Percentiles rank a stretch among this genome's conserved stretches.
Evolutionary conservation across 192 early-diverging fungal species (phyloP).

Genomic region (Chytriomyces sp.): DNA sequence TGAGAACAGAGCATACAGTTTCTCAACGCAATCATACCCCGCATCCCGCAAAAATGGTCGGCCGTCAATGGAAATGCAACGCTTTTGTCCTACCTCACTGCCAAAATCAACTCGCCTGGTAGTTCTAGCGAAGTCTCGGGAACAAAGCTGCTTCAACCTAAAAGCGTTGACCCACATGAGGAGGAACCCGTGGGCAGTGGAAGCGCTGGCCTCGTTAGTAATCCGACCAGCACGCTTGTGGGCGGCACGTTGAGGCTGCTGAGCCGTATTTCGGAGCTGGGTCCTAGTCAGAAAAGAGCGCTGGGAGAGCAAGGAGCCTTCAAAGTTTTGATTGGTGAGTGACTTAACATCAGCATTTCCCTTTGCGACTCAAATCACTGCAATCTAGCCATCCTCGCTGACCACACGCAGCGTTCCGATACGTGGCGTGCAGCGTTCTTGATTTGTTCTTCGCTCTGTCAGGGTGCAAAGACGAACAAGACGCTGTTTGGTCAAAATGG

Average conservation of each 20-base stretch:
- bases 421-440: slow-evolving; percentile 40
- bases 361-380: too few relatives aligned
- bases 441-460: slow-evolving; percentile 46
- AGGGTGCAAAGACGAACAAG: slow-evolving; percentile 44
- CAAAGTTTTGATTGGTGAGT: slow-evolving; percentile 28
- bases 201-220: too few relatives aligned
- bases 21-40: slow-evolving; percentile 34
- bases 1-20: slow-evolving; percentile 32
- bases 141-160: too few relatives aligned
- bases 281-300: slow-evolving; percentile 23
- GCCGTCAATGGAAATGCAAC: slow-evolving; percentile 23
- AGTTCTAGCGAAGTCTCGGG: too few relatives aligned
- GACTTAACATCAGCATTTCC: too few relatives aligned
- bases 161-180: too few relatives aligned
- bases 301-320: slow-evolving; percentile 40
- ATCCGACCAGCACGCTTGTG: slow-evolving; percentile 34
- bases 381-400: too few relatives aligned
- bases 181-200: too few relatives aligned
- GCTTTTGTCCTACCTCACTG: slow-evolving; percentile 35
- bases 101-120: not conserved
- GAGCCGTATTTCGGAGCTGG: slow-evolving; percentile 32
- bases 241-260: slow-evolving; percentile 33
- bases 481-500: slow-evolving; percentile 44
- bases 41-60: slow-evolving; percentile 30
- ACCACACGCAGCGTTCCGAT: slow-evolving; percentile 32